These are phyloP conservation scores for Populus hybrid DNA, from an alignment of 441 rosid species.

Conservation along the genomic window DNA sequence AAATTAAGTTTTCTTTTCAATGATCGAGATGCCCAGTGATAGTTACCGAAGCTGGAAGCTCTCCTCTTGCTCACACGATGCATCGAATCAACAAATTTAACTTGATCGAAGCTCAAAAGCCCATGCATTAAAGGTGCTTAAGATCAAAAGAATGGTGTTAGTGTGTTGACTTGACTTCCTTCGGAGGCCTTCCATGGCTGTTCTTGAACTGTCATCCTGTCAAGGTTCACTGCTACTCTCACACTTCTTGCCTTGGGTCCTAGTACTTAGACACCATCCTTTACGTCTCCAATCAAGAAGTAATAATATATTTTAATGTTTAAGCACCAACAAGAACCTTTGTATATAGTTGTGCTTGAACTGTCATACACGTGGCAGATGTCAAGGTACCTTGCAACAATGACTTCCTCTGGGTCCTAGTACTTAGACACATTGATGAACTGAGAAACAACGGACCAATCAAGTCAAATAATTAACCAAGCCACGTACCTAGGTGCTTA, in stretches of 20 bases:
- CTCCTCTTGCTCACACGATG: too few relatives aligned
- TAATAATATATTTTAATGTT: not conserved
- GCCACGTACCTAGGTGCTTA: constrained; percentile 4
- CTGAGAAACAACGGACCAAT: not conserved
- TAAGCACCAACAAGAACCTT: not conserved
- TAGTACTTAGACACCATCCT: constrained; percentile 18
- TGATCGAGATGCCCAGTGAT: too few relatives aligned
- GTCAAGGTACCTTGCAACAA: constrained; percentile 19
- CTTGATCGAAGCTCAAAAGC: not conserved
- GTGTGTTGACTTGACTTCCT: too few relatives aligned
- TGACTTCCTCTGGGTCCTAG: constrained; percentile 20
- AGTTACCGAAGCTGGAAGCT: too few relatives aligned
- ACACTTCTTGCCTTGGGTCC: constrained; percentile 5
- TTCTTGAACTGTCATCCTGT: constrained; percentile 32
- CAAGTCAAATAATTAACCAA: constrained; percentile 29
- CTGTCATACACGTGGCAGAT: constrained; percentile 43
- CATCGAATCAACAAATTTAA: not conserved
- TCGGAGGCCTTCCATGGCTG: constrained; percentile 15
- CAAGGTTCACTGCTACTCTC: constrained; percentile 34
- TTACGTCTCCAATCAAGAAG: not conserved
- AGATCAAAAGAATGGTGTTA: not conserved
- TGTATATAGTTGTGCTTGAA: constrained; percentile 26
- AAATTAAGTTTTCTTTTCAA: too few relatives aligned
- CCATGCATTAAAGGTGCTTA: not conserved
- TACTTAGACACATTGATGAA: constrained; percentile 17